These are phyloP conservation scores for Fraxinus quadrangulata DNA, from an alignment of 257 asterid species.

Conservation along the genomic window DNA sequence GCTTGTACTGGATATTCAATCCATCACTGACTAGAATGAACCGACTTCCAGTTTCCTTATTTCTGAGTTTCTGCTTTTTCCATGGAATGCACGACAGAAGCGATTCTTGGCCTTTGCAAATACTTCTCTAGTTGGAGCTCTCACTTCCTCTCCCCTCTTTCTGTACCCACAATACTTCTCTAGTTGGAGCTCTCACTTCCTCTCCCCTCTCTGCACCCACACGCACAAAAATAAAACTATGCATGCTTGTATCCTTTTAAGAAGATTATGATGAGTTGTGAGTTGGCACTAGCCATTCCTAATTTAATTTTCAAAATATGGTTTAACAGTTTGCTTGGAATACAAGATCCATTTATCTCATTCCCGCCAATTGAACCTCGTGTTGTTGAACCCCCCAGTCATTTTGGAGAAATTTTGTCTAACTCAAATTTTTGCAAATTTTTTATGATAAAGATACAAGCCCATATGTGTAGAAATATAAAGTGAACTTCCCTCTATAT, in stretches of 20 bases:
- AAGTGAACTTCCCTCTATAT: background rate
- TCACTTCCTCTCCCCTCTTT: background rate
- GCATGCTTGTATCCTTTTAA: background rate
- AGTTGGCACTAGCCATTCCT: background rate
- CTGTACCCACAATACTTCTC: background rate
- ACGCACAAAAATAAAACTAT: background rate
- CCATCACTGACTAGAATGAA: background rate
- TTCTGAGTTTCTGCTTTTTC: background rate
- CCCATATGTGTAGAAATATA: background rate
- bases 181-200: slow-evolving; percentile 4
- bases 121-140: background rate
- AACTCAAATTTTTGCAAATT: background rate
- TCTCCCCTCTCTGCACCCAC: background rate
- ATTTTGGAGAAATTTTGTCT: background rate
- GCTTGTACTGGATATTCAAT: background rate
- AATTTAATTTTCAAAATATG: background rate
- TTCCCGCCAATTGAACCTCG: background rate
- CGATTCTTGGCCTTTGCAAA: background rate
- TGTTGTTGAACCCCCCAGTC: background rate
- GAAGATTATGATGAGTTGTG: background rate
- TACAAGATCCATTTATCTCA: background rate
- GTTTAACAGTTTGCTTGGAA: background rate
- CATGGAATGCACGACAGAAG: background rate
- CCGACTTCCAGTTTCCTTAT: background rate
- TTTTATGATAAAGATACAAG: background rate